phyloP scores from a whole-genome alignment of 2,329 filamentous ascomycete genomes.

The Mycocentrospora acerina region DNA sequence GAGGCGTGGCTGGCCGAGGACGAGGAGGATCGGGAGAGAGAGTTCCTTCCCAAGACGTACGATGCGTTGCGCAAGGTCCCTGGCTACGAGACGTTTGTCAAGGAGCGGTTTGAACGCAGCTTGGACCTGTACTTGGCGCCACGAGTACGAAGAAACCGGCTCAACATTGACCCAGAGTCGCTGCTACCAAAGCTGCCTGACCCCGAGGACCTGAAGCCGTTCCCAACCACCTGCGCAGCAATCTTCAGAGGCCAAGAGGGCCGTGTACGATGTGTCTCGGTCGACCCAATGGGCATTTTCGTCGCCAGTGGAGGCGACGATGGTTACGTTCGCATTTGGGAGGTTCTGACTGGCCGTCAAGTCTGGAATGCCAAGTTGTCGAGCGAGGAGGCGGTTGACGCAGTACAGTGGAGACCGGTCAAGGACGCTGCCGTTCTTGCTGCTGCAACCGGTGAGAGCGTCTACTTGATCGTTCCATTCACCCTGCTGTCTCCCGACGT shows the following conservation, averaged over 20 bases:
- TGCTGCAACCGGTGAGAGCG: slow-evolving; percentile 78
- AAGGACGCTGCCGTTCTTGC: slow-evolving; percentile 79
- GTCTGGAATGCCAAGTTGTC: slow-evolving; percentile 81
- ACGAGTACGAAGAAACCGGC: slow-evolving; percentile 83
- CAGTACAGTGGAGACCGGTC: slow-evolving; percentile 85
- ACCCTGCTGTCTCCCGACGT: slow-evolving; percentile 70
- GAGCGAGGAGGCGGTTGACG: slow-evolving; percentile 76
- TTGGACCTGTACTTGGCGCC: slow-evolving; percentile 94
- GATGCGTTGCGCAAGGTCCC: slow-evolving; percentile 87
- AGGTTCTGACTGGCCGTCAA: slow-evolving; percentile 80
- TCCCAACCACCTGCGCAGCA: slow-evolving; percentile 86
- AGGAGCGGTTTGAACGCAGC: slow-evolving; percentile 94
- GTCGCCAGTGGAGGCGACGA: slow-evolving; percentile 93
- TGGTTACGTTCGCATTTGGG: slow-evolving; percentile 88
- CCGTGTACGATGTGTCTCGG: slow-evolving; percentile 77
- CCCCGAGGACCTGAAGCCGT: slow-evolving; percentile 90
- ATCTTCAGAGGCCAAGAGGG: slow-evolving; percentile 88
- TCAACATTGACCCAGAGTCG: slow-evolving; percentile 95
- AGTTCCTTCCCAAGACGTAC: slow-evolving; percentile 82
- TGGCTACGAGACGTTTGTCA: slow-evolving; percentile 85
- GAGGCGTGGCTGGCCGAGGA: slow-evolving; percentile 83
- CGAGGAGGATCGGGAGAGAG: slow-evolving; percentile 85
- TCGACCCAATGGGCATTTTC: slow-evolving; percentile 84
- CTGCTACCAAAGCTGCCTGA: slow-evolving; percentile 89
- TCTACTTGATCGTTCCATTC: slow-evolving; percentile 76